Conservation (phyloP, 208 protist genomes). For the Trypanosoma caninum region DNA sequence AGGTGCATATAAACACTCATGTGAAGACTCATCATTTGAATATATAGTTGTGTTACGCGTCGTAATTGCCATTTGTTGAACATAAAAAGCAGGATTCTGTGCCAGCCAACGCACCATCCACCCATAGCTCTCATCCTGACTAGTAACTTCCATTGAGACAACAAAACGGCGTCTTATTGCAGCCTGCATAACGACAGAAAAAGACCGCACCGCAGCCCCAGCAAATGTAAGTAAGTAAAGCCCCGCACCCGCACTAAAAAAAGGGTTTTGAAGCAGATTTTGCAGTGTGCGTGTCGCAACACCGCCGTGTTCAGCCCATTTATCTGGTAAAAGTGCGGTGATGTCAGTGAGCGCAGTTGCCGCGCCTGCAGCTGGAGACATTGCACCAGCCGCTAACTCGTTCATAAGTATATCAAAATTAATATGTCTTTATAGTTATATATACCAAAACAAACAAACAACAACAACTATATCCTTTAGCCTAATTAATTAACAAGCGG, state of each 20-base stretch:
- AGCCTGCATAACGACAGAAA: constrained; percentile 31
- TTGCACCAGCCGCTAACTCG: background rate
- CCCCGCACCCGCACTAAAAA: constrained; percentile 85
- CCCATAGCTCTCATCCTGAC: constrained; percentile 64
- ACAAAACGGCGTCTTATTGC: constrained; percentile 61
- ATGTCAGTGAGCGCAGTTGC: constrained; percentile 41
- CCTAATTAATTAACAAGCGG: too few species aligned
- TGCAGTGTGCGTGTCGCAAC: constrained; percentile 34
- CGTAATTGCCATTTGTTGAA: constrained; percentile 79
- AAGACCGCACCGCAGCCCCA: constrained; percentile 44
- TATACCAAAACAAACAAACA: background rate
- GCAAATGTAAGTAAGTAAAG: constrained; percentile 83
- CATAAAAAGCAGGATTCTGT: constrained; percentile 51
- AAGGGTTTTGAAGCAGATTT: constrained; percentile 70
- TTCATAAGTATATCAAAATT: too few species aligned
- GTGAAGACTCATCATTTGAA: constrained; percentile 59
- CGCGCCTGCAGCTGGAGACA: background rate
- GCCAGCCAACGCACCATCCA: constrained; percentile 89
- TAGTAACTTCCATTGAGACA: constrained; percentile 85
- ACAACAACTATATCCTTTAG: too few species aligned
- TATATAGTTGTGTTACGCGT: constrained; percentile 51
- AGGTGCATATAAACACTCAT: constrained; percentile 65
- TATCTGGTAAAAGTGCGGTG: constrained; percentile 45
- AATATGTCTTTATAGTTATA: too few species aligned
- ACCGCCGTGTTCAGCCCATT: constrained; percentile 50